Evolutionary conservation across 768 basidiomycete species (phyloP).

Genomic region (Lactifluus rugatus): DNA sequence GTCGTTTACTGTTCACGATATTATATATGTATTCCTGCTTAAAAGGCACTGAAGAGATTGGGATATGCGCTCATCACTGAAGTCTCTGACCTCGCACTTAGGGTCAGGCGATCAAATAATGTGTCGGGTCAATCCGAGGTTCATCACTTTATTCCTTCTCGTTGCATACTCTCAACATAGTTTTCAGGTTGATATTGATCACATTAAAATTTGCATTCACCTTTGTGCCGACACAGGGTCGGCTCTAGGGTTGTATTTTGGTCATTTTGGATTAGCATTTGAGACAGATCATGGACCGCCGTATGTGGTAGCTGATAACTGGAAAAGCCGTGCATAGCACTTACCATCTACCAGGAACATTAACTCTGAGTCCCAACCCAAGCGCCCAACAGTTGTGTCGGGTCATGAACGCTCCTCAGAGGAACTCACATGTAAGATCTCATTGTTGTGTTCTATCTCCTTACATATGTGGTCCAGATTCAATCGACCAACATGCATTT

Average conservation of each 20-base stretch:
- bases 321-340: not conserved
- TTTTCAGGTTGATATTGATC: constrained; percentile 46
- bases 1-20: constrained; percentile 20
- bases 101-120: constrained; percentile 7
- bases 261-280: constrained; percentile 41
- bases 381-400: constrained; percentile 10
- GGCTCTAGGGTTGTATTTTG: constrained; percentile 46
- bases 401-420: constrained; percentile 4
- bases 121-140: constrained; percentile 4
- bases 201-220: constrained; percentile 46
- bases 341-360: not conserved
- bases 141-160: not conserved
- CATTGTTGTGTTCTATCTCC: not conserved
- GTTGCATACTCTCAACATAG: not conserved
- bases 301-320: constrained; percentile 15
- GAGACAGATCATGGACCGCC: constrained; percentile 25
- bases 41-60: constrained; percentile 30
- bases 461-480: constrained; percentile 33
- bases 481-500: constrained; percentile 80
- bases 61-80: constrained; percentile 67
- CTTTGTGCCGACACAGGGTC: constrained; percentile 71
- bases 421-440: constrained; percentile 24
- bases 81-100: constrained; percentile 34
- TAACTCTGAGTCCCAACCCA: not conserved
- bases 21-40: not conserved